Evolutionary conservation across 768 basidiomycete species (phyloP).

Genomic region (Lactifluus volemus): DNA sequence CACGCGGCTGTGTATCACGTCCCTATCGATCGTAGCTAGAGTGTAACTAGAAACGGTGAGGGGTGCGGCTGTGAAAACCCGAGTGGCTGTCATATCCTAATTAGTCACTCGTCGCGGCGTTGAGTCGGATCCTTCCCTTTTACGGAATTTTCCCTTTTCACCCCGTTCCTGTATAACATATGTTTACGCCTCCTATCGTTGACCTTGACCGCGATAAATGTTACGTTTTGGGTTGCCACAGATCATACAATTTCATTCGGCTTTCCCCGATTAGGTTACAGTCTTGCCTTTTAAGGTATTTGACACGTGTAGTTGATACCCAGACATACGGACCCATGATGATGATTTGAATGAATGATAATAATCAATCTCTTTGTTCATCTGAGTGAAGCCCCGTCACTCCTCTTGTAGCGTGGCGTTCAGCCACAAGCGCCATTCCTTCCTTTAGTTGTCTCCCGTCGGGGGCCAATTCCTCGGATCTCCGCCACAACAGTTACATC

Average conservation of each 20-base stretch:
- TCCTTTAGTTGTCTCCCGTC: neutral
- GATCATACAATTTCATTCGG: neutral
- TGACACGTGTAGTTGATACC: conserved; percentile 1
- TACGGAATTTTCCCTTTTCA: conserved; percentile 17
- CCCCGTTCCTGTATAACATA: conserved; percentile 25
- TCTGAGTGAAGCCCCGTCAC: conserved; percentile 1
- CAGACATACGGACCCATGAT: no score
- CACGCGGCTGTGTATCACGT: neutral
- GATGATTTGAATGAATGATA: no score
- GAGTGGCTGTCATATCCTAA: conserved; percentile 10
- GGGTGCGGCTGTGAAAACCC: conserved; percentile 9
- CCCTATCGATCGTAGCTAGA: conserved; percentile 4
- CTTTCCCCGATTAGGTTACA: conserved; percentile 19
- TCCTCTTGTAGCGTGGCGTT: conserved; percentile 4
- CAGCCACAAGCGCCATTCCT: conserved; percentile 14
- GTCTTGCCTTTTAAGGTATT: conserved; percentile 15
- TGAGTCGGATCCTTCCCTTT: conserved; percentile 24
- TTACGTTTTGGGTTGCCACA: neutral
- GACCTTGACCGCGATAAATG: conserved; percentile 4
- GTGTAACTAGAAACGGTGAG: neutral
- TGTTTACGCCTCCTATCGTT: conserved; percentile 20
- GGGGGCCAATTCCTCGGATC: neutral
- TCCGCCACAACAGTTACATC: neutral
- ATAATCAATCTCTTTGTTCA: neutral
- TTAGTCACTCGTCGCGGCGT: conserved; percentile 23